Evolutionary conservation across 2,329 filamentous ascomycete genomes (phyloP).

Genomic region (Bipolaris sorokiniana): DNA sequence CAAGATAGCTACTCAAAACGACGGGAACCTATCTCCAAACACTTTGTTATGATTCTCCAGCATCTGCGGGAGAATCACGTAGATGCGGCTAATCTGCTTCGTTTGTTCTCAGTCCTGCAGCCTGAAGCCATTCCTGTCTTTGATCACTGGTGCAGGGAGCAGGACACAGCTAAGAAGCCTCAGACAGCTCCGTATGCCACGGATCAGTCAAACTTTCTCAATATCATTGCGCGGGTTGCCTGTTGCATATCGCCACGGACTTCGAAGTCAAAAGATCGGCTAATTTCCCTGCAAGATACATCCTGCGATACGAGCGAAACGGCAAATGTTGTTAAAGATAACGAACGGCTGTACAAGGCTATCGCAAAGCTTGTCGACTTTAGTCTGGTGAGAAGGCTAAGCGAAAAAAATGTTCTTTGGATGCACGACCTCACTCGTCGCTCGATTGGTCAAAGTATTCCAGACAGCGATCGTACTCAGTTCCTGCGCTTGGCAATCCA

Average conservation of each 20-base stretch:
- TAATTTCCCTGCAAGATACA: not conserved
- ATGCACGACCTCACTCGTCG: not conserved
- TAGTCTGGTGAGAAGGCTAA: not conserved
- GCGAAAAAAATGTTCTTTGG: not conserved
- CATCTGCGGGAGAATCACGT: not conserved
- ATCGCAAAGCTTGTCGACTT: not conserved
- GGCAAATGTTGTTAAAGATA: not conserved
- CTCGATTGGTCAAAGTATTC: not conserved
- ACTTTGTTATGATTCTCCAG: not conserved
- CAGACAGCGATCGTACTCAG: not conserved
- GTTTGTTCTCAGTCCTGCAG: not conserved
- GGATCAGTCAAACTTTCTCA: not conserved
- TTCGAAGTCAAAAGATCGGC: not conserved
- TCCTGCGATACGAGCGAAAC: not conserved
- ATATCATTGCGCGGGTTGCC: not conserved
- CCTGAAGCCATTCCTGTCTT: not conserved
- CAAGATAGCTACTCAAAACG: not conserved
- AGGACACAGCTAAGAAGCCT: not conserved
- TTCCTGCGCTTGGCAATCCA: not conserved
- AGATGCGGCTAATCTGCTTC: not conserved
- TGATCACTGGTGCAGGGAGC: not conserved
- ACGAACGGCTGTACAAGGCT: not conserved
- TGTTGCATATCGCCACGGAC: not conserved
- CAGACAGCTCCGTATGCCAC: not conserved
- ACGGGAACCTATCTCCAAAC: not conserved